Base-by-base conservation (phyloP, 495 filamentous ascomycete genomes). In the Pyrenula massariospora region DNA sequence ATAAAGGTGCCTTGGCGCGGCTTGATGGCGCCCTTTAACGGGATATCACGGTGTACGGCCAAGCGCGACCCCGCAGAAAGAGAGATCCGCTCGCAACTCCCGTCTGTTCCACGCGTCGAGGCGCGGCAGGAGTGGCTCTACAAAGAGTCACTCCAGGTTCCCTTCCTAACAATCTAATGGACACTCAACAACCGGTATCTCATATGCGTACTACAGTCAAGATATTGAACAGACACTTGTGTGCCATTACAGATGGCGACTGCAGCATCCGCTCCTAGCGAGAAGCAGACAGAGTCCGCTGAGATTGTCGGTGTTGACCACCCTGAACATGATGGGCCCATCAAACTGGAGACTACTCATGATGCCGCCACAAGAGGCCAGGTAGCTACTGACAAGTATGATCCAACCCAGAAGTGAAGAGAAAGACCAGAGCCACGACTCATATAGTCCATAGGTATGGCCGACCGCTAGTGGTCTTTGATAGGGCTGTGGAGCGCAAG, bases 361-460 rank as follows among this genome's bases (percentile, higher is more conserved):
- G 68, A 71, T 54, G 75, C 71, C 21, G 82, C 81, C n/a, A 82
- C 78, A 60, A 68, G 73, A 19, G 83, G 83, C 21, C 73, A 79
- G 54, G 72, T 68, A 1, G 83, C 81, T 2, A 85, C 83, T 0
- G 84, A 88, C 58, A 71, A 75, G 77, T 83, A 63, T 67, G 76
- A 57, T 25, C 24, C 52, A 12, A 58, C 22, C 36, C 15, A 24
- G 5, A 49, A 52, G 49, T 25, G 22, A n/a, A n/a, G n/a, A n/a
- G n/a, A n/a, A n/a, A 53, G 42, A 31, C 22, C 15, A 22, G 47
- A 47, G 62, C 56, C 48, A 54, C 49, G 24, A 24, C 19, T 22
- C n/a, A 57, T 24, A 48, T 8, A 10, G 11, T 53, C 52, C 36
- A 25, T 50, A 81, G 79, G 52, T 74, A 80, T 62, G 83, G 81